Evolutionary conservation across 805 yeast species (phyloP), one percentile per base, ranked within the genome.

Genomic region (Lachancea sp.): DNA sequence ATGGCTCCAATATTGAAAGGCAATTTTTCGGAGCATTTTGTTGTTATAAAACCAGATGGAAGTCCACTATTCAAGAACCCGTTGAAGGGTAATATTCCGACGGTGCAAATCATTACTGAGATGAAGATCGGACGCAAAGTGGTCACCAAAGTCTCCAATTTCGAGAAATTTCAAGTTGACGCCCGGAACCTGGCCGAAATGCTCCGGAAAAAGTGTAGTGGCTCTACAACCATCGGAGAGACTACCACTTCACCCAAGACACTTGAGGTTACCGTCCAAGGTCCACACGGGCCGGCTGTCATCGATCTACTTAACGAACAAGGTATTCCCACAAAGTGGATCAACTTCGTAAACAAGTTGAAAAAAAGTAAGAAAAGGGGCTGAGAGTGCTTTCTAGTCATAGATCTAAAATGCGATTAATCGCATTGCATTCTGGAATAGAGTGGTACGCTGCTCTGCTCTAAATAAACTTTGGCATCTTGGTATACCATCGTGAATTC

Each of bases 251-350:
- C 75, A 38, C 80, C 80, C 4, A 72, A 70, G 28, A 53, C 72
- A 0, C 60, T 69, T 29, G 94, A 85, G 52, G 87, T 92, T 3
- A 72, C 78, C 34, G 95, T 92, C 2, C 97, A 92, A 64, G 98
- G 98, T 0, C 83, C 90, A 2, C 97, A 90, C 57, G 78, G 78
- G 18, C 72, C 75, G 34, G 58, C 71, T 0, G 75, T 83, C 8
- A 64, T 70, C n/a, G 80, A 78, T 2, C 58, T 80, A 33, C 63
- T 89, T 42, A 70, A 32, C 65, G 64, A 77, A 43, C 67, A 69
- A 39, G 95, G 95, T 0, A 63, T 90, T 19, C 80, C 82, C 18
- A 58, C 71, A 3, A 59, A 70, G 13, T 83, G 82, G 80, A 78
- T 90, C 13, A 73, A 71, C 18, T 72, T 75, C 42, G 78, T 73